Base-by-base conservation (phyloP, 2,329 filamentous ascomycete species). In the Zymoseptoria ardabiliae region DNA sequence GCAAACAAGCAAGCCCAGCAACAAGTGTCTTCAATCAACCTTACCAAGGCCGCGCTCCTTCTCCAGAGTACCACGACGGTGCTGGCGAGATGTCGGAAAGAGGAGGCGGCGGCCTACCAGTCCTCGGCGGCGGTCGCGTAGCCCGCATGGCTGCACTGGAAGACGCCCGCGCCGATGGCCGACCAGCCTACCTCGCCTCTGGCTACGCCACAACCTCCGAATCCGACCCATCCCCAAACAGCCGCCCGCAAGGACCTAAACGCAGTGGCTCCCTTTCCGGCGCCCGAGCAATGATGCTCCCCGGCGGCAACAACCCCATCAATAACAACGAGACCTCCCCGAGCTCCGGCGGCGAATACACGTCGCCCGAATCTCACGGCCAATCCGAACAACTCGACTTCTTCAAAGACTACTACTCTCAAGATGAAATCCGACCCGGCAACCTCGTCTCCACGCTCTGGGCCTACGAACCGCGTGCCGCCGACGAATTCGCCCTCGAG, bases 351-450 rank as follows among this genome's bases (percentile, higher is more conserved):
- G 87, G 86, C 56, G 87, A 88, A 55, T 87, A 90, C 74, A 96
- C 92, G 2, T 97, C 92, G 3, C 91, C 91, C 0, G 89, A 89
- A 68, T 91, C 88, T 23, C 96, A 91, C 68, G 91, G 93, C 61
- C 91, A 97, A 72, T 97, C 93, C 0, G 94, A 99, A 75, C 94
- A 97, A 73, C 78, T 99, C 57, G 87, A 90, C 3, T 96, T 91
- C 71, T 99, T 99, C 84, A 96, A 96, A 72, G 94, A 99, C 74
- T 99, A 99, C 75, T 99, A 99, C 72, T 97, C 93, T 2, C 88
- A 93, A 68, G 94, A 97, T 69, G 92, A 97, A 68, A 96, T 99
- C 59, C 90, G 93, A 69, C 89, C 93, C 0, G 88, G 90, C 58
- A 92, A 97, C 69, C 88, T 88, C 60, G 93, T 99, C 50, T 85